Conservation (phyloP, 768 basidiomycete genomes). For the Coprinopsis cinerea region DNA sequence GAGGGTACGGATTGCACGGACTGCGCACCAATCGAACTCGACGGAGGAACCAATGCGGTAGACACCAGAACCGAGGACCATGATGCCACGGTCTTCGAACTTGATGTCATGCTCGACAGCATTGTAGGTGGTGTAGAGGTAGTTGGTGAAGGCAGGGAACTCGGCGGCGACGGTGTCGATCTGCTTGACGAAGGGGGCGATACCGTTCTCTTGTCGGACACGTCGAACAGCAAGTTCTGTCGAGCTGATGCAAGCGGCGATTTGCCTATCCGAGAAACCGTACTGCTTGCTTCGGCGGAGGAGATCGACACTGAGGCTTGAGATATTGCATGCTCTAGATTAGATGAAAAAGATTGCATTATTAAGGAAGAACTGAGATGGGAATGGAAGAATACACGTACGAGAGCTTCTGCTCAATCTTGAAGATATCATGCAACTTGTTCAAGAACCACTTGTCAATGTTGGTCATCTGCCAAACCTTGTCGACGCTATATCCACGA, state of each 20-base stretch:
- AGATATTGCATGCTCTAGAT: constrained; percentile 54
- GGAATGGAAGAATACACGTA: constrained; percentile 32
- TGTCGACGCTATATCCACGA: constrained; percentile 89
- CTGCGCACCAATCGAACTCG: constrained; percentile 99
- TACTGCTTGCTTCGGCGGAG: constrained; percentile 86
- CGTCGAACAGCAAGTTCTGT: constrained; percentile 92
- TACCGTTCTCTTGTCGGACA: constrained; percentile 75
- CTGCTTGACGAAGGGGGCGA: constrained; percentile 93
- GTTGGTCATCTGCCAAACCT: constrained; percentile 96
- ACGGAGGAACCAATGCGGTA: constrained; percentile 99
- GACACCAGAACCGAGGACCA: constrained; percentile 97
- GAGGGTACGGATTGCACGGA: constrained; percentile 91
- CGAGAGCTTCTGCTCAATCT: constrained; percentile 75
- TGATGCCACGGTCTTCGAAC: constrained; percentile 90
- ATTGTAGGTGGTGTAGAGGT: constrained; percentile 97
- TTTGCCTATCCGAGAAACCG: constrained; percentile 92
- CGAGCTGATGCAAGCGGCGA: constrained; percentile 77
- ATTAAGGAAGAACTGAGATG: constrained; percentile 6
- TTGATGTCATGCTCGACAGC: constrained; percentile 88
- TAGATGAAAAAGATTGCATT: neutral
- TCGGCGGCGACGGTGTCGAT: constrained; percentile 99
- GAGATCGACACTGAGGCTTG: constrained; percentile 53
- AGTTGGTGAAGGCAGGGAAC: constrained; percentile 98
- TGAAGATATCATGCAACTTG: constrained; percentile 76
- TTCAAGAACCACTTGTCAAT: constrained; percentile 99